Percentiles rank a stretch among this genome's conserved stretches.
Evolutionary conservation across 371 early-diverging fungal species (phyloP).

Genomic region (Conidiobolus incongruus): DNA sequence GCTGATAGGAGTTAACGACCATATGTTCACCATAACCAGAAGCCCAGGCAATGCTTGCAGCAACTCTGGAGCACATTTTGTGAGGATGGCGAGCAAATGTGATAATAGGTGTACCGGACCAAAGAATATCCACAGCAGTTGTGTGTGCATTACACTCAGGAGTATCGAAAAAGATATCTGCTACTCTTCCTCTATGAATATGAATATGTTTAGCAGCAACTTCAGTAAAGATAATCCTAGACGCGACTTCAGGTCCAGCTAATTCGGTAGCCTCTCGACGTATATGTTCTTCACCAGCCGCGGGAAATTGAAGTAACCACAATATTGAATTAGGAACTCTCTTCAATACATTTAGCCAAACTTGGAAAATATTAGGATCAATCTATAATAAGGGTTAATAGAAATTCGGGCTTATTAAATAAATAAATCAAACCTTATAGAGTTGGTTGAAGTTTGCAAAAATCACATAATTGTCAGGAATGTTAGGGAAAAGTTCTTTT

Average conservation of each 20-base stretch:
- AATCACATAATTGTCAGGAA: conserved; percentile 60
- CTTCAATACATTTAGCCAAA: conserved; percentile 63
- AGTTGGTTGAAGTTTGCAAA: conserved; percentile 90
- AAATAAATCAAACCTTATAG: too few relatives aligned
- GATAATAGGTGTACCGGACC: conserved; percentile 82
- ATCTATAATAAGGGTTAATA: conserved; percentile 12
- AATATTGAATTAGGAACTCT: conserved; percentile 62
- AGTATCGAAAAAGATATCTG: conserved; percentile 79
- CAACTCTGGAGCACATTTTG: conserved; percentile 81
- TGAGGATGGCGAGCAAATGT: conserved; percentile 75
- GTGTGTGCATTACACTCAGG: conserved; percentile 91
- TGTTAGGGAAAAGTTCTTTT: conserved; percentile 56
- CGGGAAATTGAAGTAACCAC: conserved; percentile 80
- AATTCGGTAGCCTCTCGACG: conserved; percentile 41
- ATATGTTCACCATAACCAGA: conserved; percentile 65
- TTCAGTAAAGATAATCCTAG: conserved; percentile 73
- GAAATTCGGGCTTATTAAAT: too few relatives aligned
- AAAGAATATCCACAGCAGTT: conserved; percentile 81
- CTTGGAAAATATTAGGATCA: conserved; percentile 54
- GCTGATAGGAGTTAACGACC: conserved; percentile 48
- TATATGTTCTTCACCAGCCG: conserved; percentile 64
- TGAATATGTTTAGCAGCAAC: conserved; percentile 83
- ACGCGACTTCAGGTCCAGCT: conserved; percentile 55
- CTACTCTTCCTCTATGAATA: conserved; percentile 79
- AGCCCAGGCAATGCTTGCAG: conserved; percentile 66